Base-by-base conservation (phyloP, 129 eudicot genomes). In the Saussurea involucrata region DNA sequence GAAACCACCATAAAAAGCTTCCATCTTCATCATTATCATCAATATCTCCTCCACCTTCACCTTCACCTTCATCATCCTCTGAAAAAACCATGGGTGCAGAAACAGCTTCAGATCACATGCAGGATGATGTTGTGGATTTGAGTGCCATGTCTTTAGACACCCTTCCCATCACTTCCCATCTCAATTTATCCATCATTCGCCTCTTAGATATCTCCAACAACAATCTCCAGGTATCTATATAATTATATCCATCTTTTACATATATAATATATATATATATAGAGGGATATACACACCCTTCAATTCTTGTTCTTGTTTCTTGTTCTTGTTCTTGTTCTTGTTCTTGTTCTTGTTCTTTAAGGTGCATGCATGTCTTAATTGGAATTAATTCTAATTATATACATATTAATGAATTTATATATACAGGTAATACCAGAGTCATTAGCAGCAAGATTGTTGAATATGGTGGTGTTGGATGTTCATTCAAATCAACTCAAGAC, bases 361-460 rank as follows among this genome's bases (percentile, higher is more conserved):
- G n/a, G 6, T 12, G 8, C 10, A 20, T 75, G 46, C 27, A 42
- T 64, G 8, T 17, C 1, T 42, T 24, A 36, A 36, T 8, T 33
- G 40, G 40, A 33, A 15, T 69, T 22, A 37, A 69, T 66, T 7
- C 6, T 66, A 4, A 9, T 20, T 6, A 53, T 76, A 4, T 42
- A 3, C 18, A 27, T 8, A n/a, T 89, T 0, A 27, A 27, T 27
- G 29, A 27, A 27, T 27, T 2, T 37, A 37, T 22, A 0, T 28
- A 20, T 8, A 24, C 89, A 93, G 98, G 80, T 25, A 32, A 93
- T 93, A 66, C 95, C 98, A 31, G 98, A 93, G 63, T 93, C 98
- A 1, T 68, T 93, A 75, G 88, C 83, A 65, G 98, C 98, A 6
- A 83, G 98, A 68, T 68, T 93, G 20, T 76, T 87, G 17, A 93